Base-by-base conservation (phyloP, 1,284 basidiomycete species). In the Meripilus lineatus region DNA sequence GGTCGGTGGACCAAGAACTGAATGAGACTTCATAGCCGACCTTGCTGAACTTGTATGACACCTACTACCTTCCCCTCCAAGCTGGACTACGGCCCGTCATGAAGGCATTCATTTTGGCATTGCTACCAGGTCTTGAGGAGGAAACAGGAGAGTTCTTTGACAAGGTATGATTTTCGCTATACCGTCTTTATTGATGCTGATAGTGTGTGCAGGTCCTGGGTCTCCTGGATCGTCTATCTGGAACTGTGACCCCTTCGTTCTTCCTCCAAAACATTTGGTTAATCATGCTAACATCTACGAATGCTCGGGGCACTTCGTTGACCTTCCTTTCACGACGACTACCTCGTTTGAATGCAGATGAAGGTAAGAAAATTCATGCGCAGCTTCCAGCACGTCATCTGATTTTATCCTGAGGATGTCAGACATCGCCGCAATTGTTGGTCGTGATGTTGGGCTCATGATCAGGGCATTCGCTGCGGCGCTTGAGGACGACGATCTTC, bases 81-180 rank as follows among this genome's bases (percentile, higher is more conserved):
- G 70, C 71, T 14, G 77, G 81, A 36, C 73, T 99, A 14, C 81
- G 95, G 17, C 93, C 94, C 5, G 75, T 93, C 23, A 93, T 90
- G 69, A 97, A 95, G 59, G 89, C 95, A 0, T 86, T 99, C 58
- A 91, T 97, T 38, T 75, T 99, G 34, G 90, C 95, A 0, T 64
- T 99, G 15, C 75, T 99, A 4, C 95, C 96, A 1, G 94, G 93
- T 0, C 70, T 97, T 37, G 94, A 97, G 63, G 94, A 98, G 64
- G 94, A 96, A 62, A 92, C 89, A 0, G 90, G 92, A 2, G 94
- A 98, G 63, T 96, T 90, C 67, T 98, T 98, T 56, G 95, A 99
- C 40, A 90, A 91, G 69, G 92, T 89, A 46, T 24, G 72, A 7
- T 21, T 20, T 21, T n/a, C 18, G 36, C 22, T 17, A 17, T 15